Base-by-base conservation (phyloP, 345 rosid genomes). In the Diplotaxis tenuifolia region DNA sequence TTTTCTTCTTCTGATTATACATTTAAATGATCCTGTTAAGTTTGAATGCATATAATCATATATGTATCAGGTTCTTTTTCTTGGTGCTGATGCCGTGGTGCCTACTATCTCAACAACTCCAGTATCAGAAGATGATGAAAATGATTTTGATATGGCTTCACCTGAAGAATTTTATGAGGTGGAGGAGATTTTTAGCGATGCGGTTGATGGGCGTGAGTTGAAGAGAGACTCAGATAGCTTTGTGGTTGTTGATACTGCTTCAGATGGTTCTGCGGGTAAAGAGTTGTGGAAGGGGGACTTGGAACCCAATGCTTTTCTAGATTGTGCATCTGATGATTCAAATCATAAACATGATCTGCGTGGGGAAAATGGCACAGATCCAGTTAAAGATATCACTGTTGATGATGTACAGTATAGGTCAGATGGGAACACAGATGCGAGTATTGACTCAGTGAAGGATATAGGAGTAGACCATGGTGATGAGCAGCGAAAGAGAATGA, bases 141-240 rank as follows among this genome's bases (percentile, higher is more conserved):
- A 69, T 50, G 98, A 92, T 63, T 45, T 70, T 1, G 99, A 85
- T 54, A 72, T 75, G 70, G 79, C 86, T 80, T 85, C 99, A 62
- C 96, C 97, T 11, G 98, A 95, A 73, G 99, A 95, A 65, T 92
- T 90, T 83, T 95, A 82, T 79, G 99, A 95, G 88, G 99, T 88
- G 56, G 96, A 95, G 82, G 97, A 95, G 84, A 87, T 90, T 40
- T 95, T 95, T 79, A 84, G 89, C 84, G 89, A 77, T 78, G 83
- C 77, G 21, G 76, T 83, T 6, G 96, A 92, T 38, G 85, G 78
- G 6, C 88, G 76, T 23, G 96, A 91, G 67, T 83, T 79, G 45
- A 89, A 84, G 81, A 83, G 66, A 63, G 90, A 87, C 49, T 67
- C 25, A 0, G 81, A 79, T 69, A 23, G 83, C 67, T 76, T 34